Percentiles rank a stretch among this genome's conserved stretches.
phyloP scores from a whole-genome alignment of 192 early-diverging fungal species.

The Pecoramyces ruminantium region DNA sequence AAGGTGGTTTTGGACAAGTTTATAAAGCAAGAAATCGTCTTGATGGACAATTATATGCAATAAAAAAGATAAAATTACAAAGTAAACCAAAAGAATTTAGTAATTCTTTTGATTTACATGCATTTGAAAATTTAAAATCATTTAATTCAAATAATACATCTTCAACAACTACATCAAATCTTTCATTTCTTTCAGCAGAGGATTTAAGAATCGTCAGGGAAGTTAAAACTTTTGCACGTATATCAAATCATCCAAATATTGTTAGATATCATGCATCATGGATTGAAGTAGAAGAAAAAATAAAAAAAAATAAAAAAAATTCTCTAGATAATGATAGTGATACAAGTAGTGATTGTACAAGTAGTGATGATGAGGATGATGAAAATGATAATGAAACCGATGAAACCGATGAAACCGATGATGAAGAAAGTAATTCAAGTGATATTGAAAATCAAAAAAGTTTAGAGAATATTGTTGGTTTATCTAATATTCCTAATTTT shows the following conservation, averaged over 20 bases:
- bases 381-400: too few relatives aligned
- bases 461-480: too few relatives aligned
- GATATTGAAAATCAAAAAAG: too few relatives aligned
- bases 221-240: conserved; percentile 22
- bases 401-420: too few relatives aligned
- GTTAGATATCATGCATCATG: conserved; percentile 23
- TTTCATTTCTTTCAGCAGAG: not conserved
- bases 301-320: not conserved
- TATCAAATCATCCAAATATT: conserved; percentile 25
- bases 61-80: conserved; percentile 25
- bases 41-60: conserved; percentile 28
- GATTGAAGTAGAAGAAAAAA: conserved; percentile 14
- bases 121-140: not conserved
- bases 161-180: not conserved
- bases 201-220: conserved; percentile 21
- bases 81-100: conserved; percentile 12
- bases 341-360: not conserved
- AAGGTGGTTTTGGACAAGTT: conserved; percentile 24
- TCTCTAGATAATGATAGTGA: not conserved
- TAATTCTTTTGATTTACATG: not conserved
- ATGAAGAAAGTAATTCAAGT: too few relatives aligned
- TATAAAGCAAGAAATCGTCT: conserved; percentile 16
- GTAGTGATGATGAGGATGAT: not conserved
- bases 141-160: not conserved
- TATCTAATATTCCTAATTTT: too few relatives aligned